Base-by-base conservation (phyloP, 768 basidiomycete species). In the Austroboletus festivus region DNA sequence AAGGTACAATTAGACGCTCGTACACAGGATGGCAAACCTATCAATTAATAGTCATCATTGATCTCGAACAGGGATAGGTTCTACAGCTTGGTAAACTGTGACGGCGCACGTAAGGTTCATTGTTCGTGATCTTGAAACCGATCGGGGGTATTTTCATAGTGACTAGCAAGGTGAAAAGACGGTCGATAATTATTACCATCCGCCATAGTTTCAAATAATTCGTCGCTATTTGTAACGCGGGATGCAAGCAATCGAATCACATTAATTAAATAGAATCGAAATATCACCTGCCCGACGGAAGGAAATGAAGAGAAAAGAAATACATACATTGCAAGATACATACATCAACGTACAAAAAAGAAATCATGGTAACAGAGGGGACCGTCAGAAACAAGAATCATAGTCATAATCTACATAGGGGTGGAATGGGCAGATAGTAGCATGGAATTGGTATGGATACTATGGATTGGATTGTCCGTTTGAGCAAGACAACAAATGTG, bases 31-130 rank as follows among this genome's bases (percentile, higher is more conserved):
- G 61, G 61, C 26, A 53, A 7, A 16, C 23, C 16, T 11, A 33
- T 40, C 11, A 8, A 24, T 38, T 42, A 23, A 41, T 39, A 22
- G 16, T 19, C 12, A 18, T 10, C n/a, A 31, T 37, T 13, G 45
- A 39, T 48, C 45, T 21, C 28, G 7, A 46, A 24, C 21, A 3
- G 3, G 19, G 26, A 2, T 28, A 30, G 20, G 26, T 23, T 61
- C 52, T 58, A 62, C 61, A 62, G 61, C 61, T 62, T 62, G 61
- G 59, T 50, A 46, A 5, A 46, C 5, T 40, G 47, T 21, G 33
- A 46, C 5, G 44, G 47, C 19, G 33, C 48, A 34, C 49, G 37
- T 15, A 35, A 16, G 8, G 15, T 5, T 35, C 6, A 35, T 13
- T n/a, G n/a, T 5, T 35, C 34, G 12, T 5, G 28, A 28, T 28